Base-by-base conservation (phyloP, 2,329 filamentous ascomycete species). In the Apiospora rasikravindrae region DNA sequence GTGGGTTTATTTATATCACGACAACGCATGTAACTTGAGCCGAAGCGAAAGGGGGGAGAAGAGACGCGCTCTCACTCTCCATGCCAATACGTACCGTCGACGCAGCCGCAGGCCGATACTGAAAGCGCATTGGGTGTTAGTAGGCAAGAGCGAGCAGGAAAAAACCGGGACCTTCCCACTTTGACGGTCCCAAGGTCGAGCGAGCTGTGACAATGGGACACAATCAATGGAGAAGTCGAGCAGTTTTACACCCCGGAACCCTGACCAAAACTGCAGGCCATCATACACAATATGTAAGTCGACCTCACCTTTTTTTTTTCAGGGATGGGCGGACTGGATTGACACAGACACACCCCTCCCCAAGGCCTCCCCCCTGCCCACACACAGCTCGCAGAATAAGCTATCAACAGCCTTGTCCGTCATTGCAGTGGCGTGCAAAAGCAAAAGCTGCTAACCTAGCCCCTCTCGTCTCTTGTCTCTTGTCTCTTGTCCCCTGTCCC, bases 341-440 rank as follows among this genome's bases (percentile, higher is more conserved):
- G 29, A 64, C 33, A 64, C 19, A 64, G 57, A 64, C 57, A 40
- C 57, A 11, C 57, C 57, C 45, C 45, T 22, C 57, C 29, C 40
- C 40, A 42, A 42, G 40, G 5, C 40, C 57, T n/a, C 26, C 53
- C 47, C 45, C n/a, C 8, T 49, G 45, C 45, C 6, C 47, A 24
- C 26, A 22, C 57, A 40, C 33, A n/a, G 45, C 45, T 10, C 57
- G 6, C 10, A 61, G 4, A 53, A 33, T 40, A 40, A 64, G 29
- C 22, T 40, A 64, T 64, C 57, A 64, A 64, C 66, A 68, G 66
- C 66, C 66, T 68, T 68, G 66, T 29, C 66, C 66, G 66, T 68
- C 66, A 68, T 68, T 68, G 66, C 66, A 68, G 40, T 68, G 66
- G 66, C 66, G 66, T 68, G 66, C 14, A 47, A 47, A 68, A 68